Evolutionary conservation across 108 stramenopile species (phyloP).

Genomic region (Bacterosira constricta): DNA sequence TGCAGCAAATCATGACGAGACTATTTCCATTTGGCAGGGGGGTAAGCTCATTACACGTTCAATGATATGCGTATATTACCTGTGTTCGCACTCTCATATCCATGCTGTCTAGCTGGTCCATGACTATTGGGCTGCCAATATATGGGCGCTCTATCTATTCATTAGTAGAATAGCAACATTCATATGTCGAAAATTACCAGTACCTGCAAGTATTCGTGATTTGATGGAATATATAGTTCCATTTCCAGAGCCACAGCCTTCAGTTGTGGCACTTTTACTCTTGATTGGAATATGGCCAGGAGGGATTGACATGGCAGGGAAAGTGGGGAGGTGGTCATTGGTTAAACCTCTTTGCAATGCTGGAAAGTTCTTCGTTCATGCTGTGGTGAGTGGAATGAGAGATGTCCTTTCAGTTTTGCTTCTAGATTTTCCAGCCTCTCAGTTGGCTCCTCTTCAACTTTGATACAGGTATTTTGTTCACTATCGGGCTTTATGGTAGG

Average conservation of each 20-base stretch:
- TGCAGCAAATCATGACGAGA: constrained; percentile 76
- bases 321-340: constrained; percentile 25
- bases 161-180: constrained; percentile 56
- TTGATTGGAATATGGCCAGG: constrained; percentile 59
- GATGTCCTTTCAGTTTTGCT: too few relatives aligned
- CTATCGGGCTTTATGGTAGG: constrained; percentile 74
- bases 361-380: constrained; percentile 43
- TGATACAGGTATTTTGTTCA: constrained; percentile 53
- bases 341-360: background rate
- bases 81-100: too few relatives aligned
- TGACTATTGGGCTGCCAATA: constrained; percentile 98
- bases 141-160: constrained; percentile 91
- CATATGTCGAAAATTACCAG: background rate
- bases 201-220: constrained; percentile 16
- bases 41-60: constrained; percentile 10
- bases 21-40: constrained; percentile 98
- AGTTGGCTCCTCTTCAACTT: background rate
- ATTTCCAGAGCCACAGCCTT: constrained; percentile 71
- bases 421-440: background rate
- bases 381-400: constrained; percentile 33
- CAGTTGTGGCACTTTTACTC: constrained; percentile 54
- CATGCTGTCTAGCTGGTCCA: constrained; percentile 69
- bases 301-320: constrained; percentile 42
- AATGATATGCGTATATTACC: background rate
- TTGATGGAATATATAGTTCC: constrained; percentile 31